Conservation (phyloP, 129 eudicot genomes). For the Oenanthe sinensis region DNA sequence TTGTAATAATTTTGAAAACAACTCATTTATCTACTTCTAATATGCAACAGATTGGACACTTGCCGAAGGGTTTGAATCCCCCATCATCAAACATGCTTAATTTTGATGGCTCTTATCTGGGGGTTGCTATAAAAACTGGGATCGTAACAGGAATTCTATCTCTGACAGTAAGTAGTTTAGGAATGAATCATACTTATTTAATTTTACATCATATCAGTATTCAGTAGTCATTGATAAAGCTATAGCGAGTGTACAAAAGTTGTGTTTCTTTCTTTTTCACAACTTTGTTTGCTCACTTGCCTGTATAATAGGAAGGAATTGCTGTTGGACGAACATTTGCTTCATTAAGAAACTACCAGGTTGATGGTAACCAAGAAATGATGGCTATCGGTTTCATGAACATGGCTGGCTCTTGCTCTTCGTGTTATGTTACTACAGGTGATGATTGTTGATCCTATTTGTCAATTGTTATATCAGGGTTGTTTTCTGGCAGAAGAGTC, state of each 20-base stretch:
- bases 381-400: slow-evolving; percentile 93
- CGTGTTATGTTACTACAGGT: slow-evolving; percentile 95
- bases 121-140: slow-evolving; percentile 75
- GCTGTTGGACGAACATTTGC: slow-evolving; percentile 98
- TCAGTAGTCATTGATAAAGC: background rate
- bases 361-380: slow-evolving; percentile 98
- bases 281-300: background rate
- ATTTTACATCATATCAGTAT: background rate
- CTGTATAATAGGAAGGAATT: slow-evolving; percentile 70
- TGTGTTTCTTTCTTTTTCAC: background rate
- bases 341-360: slow-evolving; percentile 72
- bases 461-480: background rate
- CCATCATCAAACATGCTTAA: slow-evolving; percentile 85
- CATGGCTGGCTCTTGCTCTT: slow-evolving; percentile 92
- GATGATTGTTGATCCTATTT: background rate
- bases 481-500: background rate
- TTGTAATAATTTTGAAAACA: background rate
- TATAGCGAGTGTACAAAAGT: background rate
- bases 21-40: background rate
- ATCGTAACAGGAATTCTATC: slow-evolving; percentile 80
- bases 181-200: background rate
- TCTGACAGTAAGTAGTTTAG: slow-evolving; percentile 61
- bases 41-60: slow-evolving; percentile 64
- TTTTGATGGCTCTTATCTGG: slow-evolving; percentile 55
- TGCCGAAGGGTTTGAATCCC: slow-evolving; percentile 84